Evolutionary conservation across 495 filamentous ascomycete genomes (phyloP).

Genomic region (Podospora appendiculata): DNA sequence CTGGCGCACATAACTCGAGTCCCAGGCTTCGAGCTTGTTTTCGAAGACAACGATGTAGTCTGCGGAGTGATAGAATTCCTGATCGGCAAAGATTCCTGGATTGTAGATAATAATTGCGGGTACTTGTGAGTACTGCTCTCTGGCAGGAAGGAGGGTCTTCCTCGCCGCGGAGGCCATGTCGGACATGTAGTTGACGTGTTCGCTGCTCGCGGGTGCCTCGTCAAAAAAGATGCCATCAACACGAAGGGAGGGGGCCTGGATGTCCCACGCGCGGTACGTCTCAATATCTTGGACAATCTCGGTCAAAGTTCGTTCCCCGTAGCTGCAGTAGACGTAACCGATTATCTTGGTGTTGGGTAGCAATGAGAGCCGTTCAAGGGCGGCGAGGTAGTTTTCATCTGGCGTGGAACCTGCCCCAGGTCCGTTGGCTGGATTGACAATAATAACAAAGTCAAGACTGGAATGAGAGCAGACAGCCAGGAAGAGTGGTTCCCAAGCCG

Average conservation of each 20-base stretch:
- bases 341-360: conserved; percentile 43
- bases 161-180: neutral
- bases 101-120: conserved; percentile 14
- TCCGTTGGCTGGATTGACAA: conserved; percentile 50
- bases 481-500: conserved; percentile 41
- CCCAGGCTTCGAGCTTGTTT: conserved; percentile 13
- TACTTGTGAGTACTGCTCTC: neutral
- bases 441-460: conserved; percentile 41
- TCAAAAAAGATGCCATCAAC: conserved; percentile 18
- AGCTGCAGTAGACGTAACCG: conserved; percentile 49
- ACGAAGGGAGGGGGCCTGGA: neutral
- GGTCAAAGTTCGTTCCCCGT: conserved; percentile 34
- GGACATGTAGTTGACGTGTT: conserved; percentile 10
- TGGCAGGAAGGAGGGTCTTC: neutral
- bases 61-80: conserved; percentile 10
- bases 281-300: conserved; percentile 32
- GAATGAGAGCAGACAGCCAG: conserved; percentile 35
- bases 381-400: conserved; percentile 44
- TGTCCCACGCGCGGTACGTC: conserved; percentile 1
- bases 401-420: conserved; percentile 39
- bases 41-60: conserved; percentile 23
- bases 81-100: conserved; percentile 17
- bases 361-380: conserved; percentile 35
- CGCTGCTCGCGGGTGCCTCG: conserved; percentile 6
- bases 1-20: conserved; percentile 5